Base-by-base conservation (phyloP, 2,329 filamentous ascomycete species). In the Xylariomycetidae sp. region DNA sequence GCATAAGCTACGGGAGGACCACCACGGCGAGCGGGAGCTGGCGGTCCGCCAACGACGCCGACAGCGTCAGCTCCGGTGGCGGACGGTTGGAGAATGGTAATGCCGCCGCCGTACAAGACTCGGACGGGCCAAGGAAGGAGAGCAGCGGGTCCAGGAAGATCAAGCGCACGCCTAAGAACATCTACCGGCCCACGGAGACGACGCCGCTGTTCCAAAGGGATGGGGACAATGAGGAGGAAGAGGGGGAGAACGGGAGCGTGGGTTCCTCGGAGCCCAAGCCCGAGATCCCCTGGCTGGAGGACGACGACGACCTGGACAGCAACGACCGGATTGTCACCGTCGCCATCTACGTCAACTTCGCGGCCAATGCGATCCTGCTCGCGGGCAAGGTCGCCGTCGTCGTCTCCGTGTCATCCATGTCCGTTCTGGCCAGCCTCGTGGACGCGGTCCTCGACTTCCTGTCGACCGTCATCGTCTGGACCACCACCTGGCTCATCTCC, bases 301-400 rank as follows among this genome's bases (percentile, higher is more conserved):
- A 77, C 37, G 84, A 88, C 44, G 82, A 82, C 37, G 73, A 75
- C 15, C 48, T 88, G 3, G 83, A 88, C 51, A 86, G 81, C 42
- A 72, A 80, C 30, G 81, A 82, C 38, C 78, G 74, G 12, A 77
- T 94, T 30, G 88, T 96, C 30, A 83, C 80, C n/a, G 54, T 92
- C 14, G 89, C 90, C 26, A 92, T 97, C 50, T 90, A 88, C 58
- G 64, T 94, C 58, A 95, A 94, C 55, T 74, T 94, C 30, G 62
- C 74, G 15, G 88, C 88, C 38, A 95, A 95, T 54, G 68, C 78
- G 3, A 64, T 86, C 27, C 70, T 94, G 2, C 72, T 94, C 3
- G 72, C 74, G 6, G 77, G 86, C 40, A 94, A 95, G 58, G 75
- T 88, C 31, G 72, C 76, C 25, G 87, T 92, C 32, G 80, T 89